Percentiles rank a stretch among this genome's conserved stretches.
These are phyloP conservation scores for Xanthoconium separans DNA, from an alignment of 1,284 basidiomycete genomes.

Conservation along the genomic window DNA sequence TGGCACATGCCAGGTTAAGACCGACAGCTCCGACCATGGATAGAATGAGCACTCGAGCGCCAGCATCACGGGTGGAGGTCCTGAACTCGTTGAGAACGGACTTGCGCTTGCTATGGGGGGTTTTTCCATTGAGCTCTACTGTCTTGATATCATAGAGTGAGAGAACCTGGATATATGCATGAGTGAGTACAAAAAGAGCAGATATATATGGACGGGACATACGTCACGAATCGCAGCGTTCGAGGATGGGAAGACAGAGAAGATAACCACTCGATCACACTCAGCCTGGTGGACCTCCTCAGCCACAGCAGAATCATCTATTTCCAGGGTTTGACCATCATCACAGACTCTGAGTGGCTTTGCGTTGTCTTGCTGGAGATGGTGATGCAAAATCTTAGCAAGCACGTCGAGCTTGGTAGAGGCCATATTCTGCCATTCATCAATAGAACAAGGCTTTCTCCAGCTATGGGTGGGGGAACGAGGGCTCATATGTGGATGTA, in stretches of 20 bases:
- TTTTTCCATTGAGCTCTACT: not conserved
- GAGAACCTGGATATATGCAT: not conserved
- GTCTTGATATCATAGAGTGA: not conserved
- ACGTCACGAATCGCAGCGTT: conserved; percentile 10
- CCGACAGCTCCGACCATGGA: conserved; percentile 19
- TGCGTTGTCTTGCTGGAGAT: not conserved
- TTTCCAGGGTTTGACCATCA: not conserved
- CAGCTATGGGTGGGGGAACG: not conserved
- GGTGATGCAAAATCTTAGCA: not conserved
- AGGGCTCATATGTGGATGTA: conserved; percentile 12
- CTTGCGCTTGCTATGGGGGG: not conserved
- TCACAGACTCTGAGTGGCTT: not conserved
- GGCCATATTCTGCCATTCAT: not conserved
- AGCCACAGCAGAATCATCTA: not conserved
- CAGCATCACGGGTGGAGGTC: not conserved
- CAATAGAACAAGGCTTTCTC: not conserved
- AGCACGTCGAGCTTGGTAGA: not conserved
- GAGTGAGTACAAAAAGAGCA: not conserved
- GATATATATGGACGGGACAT: not conserved
- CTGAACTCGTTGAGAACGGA: not conserved
- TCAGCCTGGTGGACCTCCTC: not conserved
- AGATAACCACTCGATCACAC: conserved; percentile 17
- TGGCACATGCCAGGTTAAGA: conserved; percentile 23
- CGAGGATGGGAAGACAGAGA: conserved; percentile 15
- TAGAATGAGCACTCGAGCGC: conserved; percentile 15